Evolutionary conservation across 768 basidiomycete species (phyloP).

Genomic region (Amanita jacksonii): DNA sequence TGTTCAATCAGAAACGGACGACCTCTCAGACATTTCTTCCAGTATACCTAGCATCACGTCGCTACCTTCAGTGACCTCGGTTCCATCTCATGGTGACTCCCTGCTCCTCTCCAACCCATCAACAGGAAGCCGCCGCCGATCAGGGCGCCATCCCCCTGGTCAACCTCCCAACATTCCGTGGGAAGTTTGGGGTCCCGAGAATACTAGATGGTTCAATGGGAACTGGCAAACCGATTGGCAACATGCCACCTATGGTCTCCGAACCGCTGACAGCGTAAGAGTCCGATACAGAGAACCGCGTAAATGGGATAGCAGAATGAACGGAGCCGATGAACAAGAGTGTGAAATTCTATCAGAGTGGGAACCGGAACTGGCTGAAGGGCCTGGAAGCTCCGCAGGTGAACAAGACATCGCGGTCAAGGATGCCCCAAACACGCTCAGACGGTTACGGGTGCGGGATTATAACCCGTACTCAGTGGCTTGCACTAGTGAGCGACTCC

Average conservation of each 20-base stretch:
- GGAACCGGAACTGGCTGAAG: slow-evolving; percentile 11
- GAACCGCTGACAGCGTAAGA: slow-evolving; percentile 37
- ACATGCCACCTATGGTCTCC: slow-evolving; percentile 41
- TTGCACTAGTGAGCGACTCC: slow-evolving; percentile 1
- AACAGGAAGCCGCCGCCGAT: not conserved
- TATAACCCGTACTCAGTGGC: slow-evolving; percentile 26
- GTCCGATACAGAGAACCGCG: slow-evolving; percentile 9
- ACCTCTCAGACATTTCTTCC: not conserved
- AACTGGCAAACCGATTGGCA: slow-evolving; percentile 44
- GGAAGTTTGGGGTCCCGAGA: slow-evolving; percentile 41
- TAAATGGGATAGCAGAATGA: not conserved
- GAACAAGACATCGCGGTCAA: slow-evolving; percentile 5
- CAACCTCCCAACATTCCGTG: slow-evolving; percentile 23
- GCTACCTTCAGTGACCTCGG: not conserved
- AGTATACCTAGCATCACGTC: not conserved
- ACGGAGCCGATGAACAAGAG: not conserved
- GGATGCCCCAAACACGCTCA: slow-evolving; percentile 7
- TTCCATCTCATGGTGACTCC: not conserved
- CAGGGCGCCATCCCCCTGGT: not conserved
- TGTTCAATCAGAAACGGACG: not conserved
- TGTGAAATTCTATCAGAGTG: not conserved
- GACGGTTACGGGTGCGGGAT: slow-evolving; percentile 26
- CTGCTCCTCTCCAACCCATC: not conserved
- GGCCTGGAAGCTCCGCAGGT: slow-evolving; percentile 6
- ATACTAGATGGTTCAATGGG: slow-evolving; percentile 47